Base-by-base conservation (phyloP, 106 monocot species). In the Platanthera zijinensis region DNA sequence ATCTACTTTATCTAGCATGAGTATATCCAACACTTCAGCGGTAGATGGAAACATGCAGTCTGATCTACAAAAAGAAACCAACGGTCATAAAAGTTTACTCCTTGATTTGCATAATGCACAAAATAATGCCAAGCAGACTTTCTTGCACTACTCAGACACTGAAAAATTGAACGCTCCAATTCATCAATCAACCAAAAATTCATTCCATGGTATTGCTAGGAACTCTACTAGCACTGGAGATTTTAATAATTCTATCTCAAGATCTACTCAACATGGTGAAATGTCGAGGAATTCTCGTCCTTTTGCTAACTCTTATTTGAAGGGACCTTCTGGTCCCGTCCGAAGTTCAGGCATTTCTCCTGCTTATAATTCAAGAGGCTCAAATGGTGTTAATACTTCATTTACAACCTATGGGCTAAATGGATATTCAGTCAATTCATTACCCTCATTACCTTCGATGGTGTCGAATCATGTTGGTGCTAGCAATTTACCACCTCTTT, bases 1-100 rank as follows among this genome's bases (percentile, higher is more conserved):
- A 67, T 77, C 85, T 77, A 77, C 92, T 74, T 81, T 99, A 54
- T 86, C 89, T 18, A 80, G 85, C 11, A 83, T 99, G 79, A 90
- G 75, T 64, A 74, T 99, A 67, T 90, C 92, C 57, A 54, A 78
- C 50, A 39, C 56, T 64, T 66, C 49, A 39, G 61, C 80, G 14
- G 30, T 80, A 28, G 81, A 83, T 76, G 82, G 85, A n/a, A 76
- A 81, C n/a, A 61, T 71, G 19, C 85, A 81, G 50, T 74, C 77
- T 46, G 84, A 84, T 54, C 81, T 87, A 78, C 82, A 86, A 28
- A 63, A 84, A 62, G 88, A 86, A 78, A 77, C 85, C 71, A 80
- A 85, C 50, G 82, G 83, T 80, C 69, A 80, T 13, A 86, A 82
- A 19, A 86, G 81, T 45, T 86, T 72, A 74, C 77, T 84, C 66